Percentiles rank a stretch among this genome's conserved stretches.
These are phyloP conservation scores for Afroboletus lepidellus DNA, from an alignment of 1,284 basidiomycete genomes.

Conservation along the genomic window DNA sequence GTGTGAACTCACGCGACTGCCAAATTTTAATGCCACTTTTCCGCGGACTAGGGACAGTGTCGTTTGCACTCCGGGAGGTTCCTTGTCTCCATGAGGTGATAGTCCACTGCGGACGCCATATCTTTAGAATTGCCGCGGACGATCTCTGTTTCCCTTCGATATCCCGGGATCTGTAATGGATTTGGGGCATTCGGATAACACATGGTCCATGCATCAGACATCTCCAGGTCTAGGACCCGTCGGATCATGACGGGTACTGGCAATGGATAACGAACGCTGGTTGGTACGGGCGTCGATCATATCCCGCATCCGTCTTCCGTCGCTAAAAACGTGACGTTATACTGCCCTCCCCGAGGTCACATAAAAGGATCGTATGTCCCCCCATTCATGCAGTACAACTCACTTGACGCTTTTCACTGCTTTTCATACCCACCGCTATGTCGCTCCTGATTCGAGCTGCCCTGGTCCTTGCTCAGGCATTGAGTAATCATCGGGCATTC, in stretches of 20 bases:
- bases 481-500: constrained; percentile 53
- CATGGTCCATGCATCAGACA: not conserved
- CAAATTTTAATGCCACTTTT: not conserved
- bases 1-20: not conserved
- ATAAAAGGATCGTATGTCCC: constrained; percentile 14
- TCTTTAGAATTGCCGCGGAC: constrained; percentile 2
- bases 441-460: constrained; percentile 41
- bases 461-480: constrained; percentile 49
- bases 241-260: constrained; percentile 1
- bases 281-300: constrained; percentile 8
- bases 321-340: constrained; percentile 3
- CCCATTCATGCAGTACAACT: not conserved
- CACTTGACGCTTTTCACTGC: not conserved
- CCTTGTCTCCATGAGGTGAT: constrained; percentile 4
- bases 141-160: not conserved
- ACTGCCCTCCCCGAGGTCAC: not conserved
- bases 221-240: not conserved
- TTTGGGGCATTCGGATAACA: not conserved
- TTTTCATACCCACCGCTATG: constrained; percentile 33
- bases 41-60: constrained; percentile 20
- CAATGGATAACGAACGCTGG: not conserved
- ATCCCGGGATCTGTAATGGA: not conserved
- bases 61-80: not conserved
- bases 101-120: not conserved
- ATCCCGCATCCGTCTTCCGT: constrained; percentile 6